These are phyloP conservation scores for Brettanomyces sp. DNA, from an alignment of 805 yeast genomes.

Conservation along the genomic window DNA sequence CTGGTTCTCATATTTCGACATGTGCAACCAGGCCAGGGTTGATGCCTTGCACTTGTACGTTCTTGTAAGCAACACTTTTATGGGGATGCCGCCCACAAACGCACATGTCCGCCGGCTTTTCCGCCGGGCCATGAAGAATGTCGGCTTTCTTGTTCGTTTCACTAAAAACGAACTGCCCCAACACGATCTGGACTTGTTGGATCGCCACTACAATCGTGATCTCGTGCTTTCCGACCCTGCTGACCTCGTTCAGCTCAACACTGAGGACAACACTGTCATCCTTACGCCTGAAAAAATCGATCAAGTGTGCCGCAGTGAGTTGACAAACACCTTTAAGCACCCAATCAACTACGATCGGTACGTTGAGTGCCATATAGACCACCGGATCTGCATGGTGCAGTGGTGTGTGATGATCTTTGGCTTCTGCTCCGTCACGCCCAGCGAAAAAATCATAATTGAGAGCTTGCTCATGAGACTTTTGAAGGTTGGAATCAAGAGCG, in stretches of 20 bases:
- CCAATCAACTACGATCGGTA: conserved; percentile 11
- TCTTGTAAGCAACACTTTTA: conserved; percentile 20
- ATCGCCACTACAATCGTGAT: conserved; percentile 14
- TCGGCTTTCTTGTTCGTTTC: conserved; percentile 14
- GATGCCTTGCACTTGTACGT: conserved; percentile 27
- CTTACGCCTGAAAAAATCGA: conserved; percentile 7
- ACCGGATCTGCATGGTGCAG: conserved; percentile 23
- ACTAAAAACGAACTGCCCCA: conserved; percentile 11
- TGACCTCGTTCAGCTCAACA: conserved; percentile 4
- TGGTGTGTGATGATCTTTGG: conserved; percentile 21
- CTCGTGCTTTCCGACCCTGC: conserved; percentile 8
- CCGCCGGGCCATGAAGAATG: conserved; percentile 10
- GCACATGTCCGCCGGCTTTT: conserved; percentile 13
- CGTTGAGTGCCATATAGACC: conserved; percentile 19
- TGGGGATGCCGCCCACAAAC: conserved; percentile 9
- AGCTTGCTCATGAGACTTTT: conserved; percentile 16
- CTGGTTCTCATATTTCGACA: conserved; percentile 23
- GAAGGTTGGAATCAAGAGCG: conserved; percentile 20
- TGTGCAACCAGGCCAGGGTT: conserved; percentile 23
- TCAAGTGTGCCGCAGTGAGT: conserved; percentile 4
- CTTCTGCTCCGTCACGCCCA: conserved; percentile 15
- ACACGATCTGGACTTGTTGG: conserved; percentile 9
- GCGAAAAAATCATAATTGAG: conserved; percentile 20
- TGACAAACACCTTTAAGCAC: neutral
- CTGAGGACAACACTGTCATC: conserved; percentile 5